Percentiles rank a stretch among this genome's conserved stretches.
phyloP scores from a whole-genome alignment of 2,329 filamentous ascomycete species.

The Aspergillus brasiliensis region DNA sequence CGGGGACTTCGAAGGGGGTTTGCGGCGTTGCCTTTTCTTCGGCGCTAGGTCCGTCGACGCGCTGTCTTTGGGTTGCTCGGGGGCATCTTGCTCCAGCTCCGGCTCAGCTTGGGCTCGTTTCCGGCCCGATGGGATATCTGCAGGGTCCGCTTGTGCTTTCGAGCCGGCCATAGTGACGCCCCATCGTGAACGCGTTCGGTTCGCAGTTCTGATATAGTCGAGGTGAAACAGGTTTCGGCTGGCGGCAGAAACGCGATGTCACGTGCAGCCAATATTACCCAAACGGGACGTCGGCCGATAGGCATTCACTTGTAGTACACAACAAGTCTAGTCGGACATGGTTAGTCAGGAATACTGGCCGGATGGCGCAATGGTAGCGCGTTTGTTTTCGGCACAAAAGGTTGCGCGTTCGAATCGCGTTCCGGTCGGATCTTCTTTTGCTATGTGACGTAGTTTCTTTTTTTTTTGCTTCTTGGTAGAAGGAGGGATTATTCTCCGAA shows the following conservation, averaged over 20 bases:
- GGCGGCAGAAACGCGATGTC: neutral
- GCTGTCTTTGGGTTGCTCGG: constrained; percentile 13
- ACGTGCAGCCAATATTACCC: neutral
- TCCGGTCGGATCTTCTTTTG: constrained; percentile 11
- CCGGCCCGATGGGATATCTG: constrained; percentile 16
- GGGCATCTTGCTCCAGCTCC: neutral
- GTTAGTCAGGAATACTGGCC: constrained; percentile 2
- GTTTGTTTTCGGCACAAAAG: constrained; percentile 18
- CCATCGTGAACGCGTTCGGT: constrained; percentile 23
- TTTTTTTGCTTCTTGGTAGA: neutral
- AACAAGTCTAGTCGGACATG: neutral
- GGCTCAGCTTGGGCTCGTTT: constrained; percentile 20
- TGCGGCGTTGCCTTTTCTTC: constrained; percentile 10
- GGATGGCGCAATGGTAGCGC: constrained; percentile 19
- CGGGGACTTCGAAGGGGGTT: neutral
- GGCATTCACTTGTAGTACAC: neutral
- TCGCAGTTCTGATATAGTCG: neutral
- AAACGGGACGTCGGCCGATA: neutral
- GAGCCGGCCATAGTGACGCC: constrained; percentile 26
- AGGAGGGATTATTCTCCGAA: neutral
- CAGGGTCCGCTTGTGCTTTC: neutral
- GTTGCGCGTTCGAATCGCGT: constrained; percentile 14
- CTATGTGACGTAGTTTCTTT: neutral
- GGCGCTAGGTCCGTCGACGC: constrained; percentile 13
- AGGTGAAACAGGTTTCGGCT: neutral